A percentile compares a stretch with the other conserved stretches of the same genome.
Conservation (phyloP, 169 alveolate genomes). For the Cryptosporidium xiaoi region DNA sequence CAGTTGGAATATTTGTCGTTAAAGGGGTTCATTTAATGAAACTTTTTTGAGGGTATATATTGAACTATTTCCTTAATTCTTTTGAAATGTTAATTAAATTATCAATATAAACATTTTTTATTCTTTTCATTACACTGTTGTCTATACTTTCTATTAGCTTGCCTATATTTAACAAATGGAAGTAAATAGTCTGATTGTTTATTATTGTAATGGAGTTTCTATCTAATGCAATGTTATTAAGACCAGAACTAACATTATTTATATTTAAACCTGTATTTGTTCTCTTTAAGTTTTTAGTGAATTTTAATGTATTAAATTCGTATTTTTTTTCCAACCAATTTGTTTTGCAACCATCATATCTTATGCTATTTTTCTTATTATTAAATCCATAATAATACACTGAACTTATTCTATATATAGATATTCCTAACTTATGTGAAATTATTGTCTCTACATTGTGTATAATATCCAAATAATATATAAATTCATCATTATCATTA, state of each 20-base stretch:
- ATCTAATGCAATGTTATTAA: slow-evolving; percentile 19
- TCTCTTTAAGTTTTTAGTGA: slow-evolving; percentile 21
- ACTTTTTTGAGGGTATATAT: background rate
- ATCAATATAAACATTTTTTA: slow-evolving; percentile 48
- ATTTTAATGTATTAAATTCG: slow-evolving; percentile 36
- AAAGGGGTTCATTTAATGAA: slow-evolving; percentile 28
- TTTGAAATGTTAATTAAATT: slow-evolving; percentile 35
- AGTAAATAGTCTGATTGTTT: slow-evolving; percentile 42
- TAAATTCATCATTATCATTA: background rate
- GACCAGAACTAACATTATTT: background rate
- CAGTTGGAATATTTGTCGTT: slow-evolving; percentile 30
- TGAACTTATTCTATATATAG: slow-evolving; percentile 46
- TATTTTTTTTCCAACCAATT: slow-evolving; percentile 59
- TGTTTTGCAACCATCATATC: slow-evolving; percentile 59
- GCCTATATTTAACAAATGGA: slow-evolving; percentile 37
- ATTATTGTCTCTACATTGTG: slow-evolving; percentile 70
- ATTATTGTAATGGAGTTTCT: slow-evolving; percentile 40
- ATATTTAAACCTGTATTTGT: slow-evolving; percentile 1
- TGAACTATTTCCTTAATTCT: background rate
- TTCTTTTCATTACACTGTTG: slow-evolving; percentile 34
- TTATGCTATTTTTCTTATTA: background rate
- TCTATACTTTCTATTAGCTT: slow-evolving; percentile 47
- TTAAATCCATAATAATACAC: slow-evolving; percentile 54
- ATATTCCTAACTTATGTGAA: slow-evolving; percentile 43
- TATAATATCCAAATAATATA: slow-evolving; percentile 42